Base-by-base conservation (phyloP, 1,139 yeast genomes). In the Lodderomyces oxycetoniae region DNA sequence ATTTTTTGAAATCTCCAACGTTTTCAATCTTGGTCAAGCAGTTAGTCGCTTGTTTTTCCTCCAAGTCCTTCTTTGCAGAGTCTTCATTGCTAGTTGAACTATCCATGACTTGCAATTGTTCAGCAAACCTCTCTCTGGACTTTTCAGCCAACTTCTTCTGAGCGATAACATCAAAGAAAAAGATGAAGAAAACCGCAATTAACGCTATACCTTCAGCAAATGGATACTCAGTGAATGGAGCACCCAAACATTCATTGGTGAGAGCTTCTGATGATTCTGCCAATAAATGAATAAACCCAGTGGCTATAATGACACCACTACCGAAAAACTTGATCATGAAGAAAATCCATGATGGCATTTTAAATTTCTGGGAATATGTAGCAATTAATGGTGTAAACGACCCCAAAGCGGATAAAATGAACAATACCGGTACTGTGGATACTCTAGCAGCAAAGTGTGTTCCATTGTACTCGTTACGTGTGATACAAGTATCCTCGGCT, bases 41-140 rank as follows among this genome's bases (percentile, higher is more conserved):
- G 19, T 24, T 28, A 4, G 4, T 15, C 14, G 3, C 74, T 79
- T 16, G 59, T 49, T 43, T 55, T 73, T 49, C 74, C 79, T 17
- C 41, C 38, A 6, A 70, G 70, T 41, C 57, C 63, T 12, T 49
- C 9, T 44, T 45, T 7, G 56, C 59, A 11, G 53, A 53, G 2
- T 47, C 43, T 6, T 35, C 42, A 16, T 32, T 24, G 19, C 23
- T 15, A 2, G 24, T n/a, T 20, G 23, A 20, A 20, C 23, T 20
- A 8, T 20, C 23, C 23, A 20, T 20, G 10, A 9, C 23, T n/a
- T 9, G n/a, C 23, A 20, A 8, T 20, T 20, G 8, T n/a, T 20
- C n/a, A n/a, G 8, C n/a, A 20, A 9, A 20, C n/a, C 10, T n/a
- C 12, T 24, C 26, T 4, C 17, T 30, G 2, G 37, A 37, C 24